Evolutionary conservation across 345 rosid genomes (phyloP).

Genomic region (Ceriops decandra): DNA sequence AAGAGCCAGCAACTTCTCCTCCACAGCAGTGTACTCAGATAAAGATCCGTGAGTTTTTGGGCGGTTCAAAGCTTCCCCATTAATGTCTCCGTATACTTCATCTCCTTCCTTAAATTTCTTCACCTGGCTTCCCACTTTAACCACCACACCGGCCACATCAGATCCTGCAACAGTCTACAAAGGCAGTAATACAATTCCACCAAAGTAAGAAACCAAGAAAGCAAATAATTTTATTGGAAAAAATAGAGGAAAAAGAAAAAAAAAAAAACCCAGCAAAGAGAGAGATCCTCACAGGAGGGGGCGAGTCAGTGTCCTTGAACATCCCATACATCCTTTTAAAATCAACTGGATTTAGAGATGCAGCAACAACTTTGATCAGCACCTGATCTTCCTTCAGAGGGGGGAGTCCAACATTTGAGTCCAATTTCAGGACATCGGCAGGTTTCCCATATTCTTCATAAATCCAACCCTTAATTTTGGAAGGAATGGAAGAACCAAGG

Average conservation of each 20-base stretch:
- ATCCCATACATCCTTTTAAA: constrained; percentile 6
- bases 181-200: background rate
- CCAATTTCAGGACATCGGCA: constrained; percentile 2
- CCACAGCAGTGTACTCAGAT: constrained; percentile 25
- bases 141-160: constrained; percentile 24
- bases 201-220: background rate
- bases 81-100: constrained; percentile 23
- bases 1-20: constrained; percentile 21
- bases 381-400: constrained; percentile 17
- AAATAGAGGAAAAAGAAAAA: background rate
- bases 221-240: background rate
- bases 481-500: constrained; percentile 3
- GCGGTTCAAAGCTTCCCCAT: background rate
- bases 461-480: constrained; percentile 15
- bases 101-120: constrained; percentile 18
- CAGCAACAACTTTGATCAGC: constrained; percentile 17
- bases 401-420: constrained; percentile 7
- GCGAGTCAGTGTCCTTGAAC: constrained; percentile 9
- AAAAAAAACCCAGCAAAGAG: background rate
- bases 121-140: constrained; percentile 21
- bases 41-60: constrained; percentile 16
- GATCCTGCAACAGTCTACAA: constrained; percentile 16
- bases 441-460: constrained; percentile 11
- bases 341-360: constrained; percentile 19
- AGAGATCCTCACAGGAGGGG: constrained; percentile 5